A percentile compares a stretch with the other conserved stretches of the same genome.
These are phyloP conservation scores for Aspergillus sp. DNA, from an alignment of 2,329 filamentous ascomycete species.

Conservation along the genomic window DNA sequence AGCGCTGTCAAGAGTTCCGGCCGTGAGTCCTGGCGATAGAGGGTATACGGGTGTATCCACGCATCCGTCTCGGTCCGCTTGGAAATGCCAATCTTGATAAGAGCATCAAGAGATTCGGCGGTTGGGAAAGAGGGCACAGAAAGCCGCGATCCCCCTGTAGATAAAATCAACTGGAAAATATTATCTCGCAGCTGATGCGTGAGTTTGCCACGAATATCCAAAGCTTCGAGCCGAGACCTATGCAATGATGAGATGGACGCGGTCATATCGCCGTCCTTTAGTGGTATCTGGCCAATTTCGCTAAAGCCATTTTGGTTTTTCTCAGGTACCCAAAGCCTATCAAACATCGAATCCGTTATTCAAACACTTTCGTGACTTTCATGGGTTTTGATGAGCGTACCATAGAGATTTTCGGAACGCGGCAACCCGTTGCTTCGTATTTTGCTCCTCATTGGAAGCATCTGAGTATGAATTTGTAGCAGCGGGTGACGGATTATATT, in stretches of 20 bases:
- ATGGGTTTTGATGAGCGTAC: not conserved
- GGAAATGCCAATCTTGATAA: slow-evolving; percentile 7
- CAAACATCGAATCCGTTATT: not conserved
- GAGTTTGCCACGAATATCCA: slow-evolving; percentile 7
- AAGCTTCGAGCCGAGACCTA: slow-evolving; percentile 2
- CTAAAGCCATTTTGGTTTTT: slow-evolving; percentile 7
- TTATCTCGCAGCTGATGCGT: not conserved
- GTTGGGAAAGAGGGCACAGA: slow-evolving; percentile 9
- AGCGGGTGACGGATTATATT: not conserved
- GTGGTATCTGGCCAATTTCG: not conserved
- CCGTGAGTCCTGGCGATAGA: not conserved
- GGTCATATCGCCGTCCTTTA: slow-evolving; percentile 5
- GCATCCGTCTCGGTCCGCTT: slow-evolving; percentile 8
- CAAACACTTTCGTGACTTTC: too few relatives aligned
- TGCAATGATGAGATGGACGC: slow-evolving; percentile 2
- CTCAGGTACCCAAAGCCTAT: slow-evolving; percentile 5
- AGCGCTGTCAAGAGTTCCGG: slow-evolving; percentile 3
- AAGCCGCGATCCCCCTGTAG: not conserved
- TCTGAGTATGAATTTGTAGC: not conserved
- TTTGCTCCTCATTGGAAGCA: not conserved
- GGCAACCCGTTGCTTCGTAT: not conserved
- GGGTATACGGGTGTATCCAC: slow-evolving; percentile 9
- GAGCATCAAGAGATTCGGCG: slow-evolving; percentile 3
- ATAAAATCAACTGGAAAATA: slow-evolving; percentile 1
- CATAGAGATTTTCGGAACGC: slow-evolving; percentile 5